Evolutionary conservation across 495 filamentous ascomycete species (phyloP), one percentile per base, ranked within the genome.

Genomic region (Cairneyella variabilis): DNA sequence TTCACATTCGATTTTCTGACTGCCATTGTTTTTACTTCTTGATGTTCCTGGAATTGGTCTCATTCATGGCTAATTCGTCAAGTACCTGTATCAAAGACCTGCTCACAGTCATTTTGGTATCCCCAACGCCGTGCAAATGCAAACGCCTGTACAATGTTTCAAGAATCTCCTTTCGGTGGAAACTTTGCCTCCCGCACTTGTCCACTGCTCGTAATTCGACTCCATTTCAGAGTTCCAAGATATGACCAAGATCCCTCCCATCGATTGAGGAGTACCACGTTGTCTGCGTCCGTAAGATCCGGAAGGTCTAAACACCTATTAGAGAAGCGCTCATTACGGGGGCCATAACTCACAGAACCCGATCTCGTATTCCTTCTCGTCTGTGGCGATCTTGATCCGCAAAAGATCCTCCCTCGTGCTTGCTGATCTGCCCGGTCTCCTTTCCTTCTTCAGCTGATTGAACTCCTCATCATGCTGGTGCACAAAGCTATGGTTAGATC

Each of bases 391-490:
- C 41, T 82, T 80, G 61, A 91, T 83, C 56, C 77, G 80, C 21
- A 97, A 70, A 3, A 86, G 69, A 65, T 91, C 88, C 62, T 96
- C 90, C 48, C 81, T 79, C 25, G 83, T 78, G 60, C 79, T 88
- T 3, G 91, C 72, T 20, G 95, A 90, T 25, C 93, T 81, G 14
- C 95, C 92, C 34, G 88, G 78, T 20, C 95, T 79, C 11, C 91
- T 84, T 41, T 86, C 78, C 57, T 82, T 83, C 66, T 91, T 85
- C 49, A 93, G 66, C 49, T 79, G 72, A 37, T 79, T 76, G 30
- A 93, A 77, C 57, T 96, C 90, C 30, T 86, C 83, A 51, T 88
- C 82, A 59, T 90, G 69, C 32, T 91, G 86, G 58, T 83, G 71
- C n/a, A 97, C 82, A 63, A 80, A 91, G 23, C 89, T 93, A 43